phyloP scores from a whole-genome alignment of 202 grass and related monocot genomes.

The Panicum virgatum region DNA sequence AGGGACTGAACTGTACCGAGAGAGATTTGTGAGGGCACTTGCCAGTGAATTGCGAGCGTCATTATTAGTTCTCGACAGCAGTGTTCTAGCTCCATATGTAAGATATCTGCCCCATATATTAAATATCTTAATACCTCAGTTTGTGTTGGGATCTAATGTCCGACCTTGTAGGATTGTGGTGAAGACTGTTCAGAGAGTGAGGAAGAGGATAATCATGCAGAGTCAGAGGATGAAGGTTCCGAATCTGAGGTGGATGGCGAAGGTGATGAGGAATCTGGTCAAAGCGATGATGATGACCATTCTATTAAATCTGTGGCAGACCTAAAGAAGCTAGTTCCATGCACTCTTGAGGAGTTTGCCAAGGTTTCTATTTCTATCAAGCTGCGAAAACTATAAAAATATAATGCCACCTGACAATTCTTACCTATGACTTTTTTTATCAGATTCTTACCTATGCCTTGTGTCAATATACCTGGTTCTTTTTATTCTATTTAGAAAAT shows the following conservation, averaged over 20 bases:
- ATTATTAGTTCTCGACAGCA: slow-evolving; percentile 89
- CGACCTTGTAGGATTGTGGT: slow-evolving; percentile 63
- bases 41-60: slow-evolving; percentile 68
- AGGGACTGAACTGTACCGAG: slow-evolving; percentile 92
- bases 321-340: slow-evolving; percentile 50
- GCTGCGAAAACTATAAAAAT: slow-evolving; percentile 21
- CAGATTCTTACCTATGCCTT: background rate
- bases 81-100: slow-evolving; percentile 86
- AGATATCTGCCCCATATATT: slow-evolving; percentile 15
- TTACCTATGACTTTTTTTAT: background rate
- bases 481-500: slow-evolving; percentile 5
- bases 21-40: slow-evolving; percentile 78
- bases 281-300: slow-evolving; percentile 62
- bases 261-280: slow-evolving; percentile 62
- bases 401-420: background rate
- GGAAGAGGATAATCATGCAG: slow-evolving; percentile 56
- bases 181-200: slow-evolving; percentile 68
- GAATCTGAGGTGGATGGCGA: slow-evolving; percentile 69
- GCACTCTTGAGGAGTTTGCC: slow-evolving; percentile 59
- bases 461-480: background rate
- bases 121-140: background rate
- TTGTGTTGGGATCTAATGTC: slow-evolving; percentile 37
- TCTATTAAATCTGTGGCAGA: slow-evolving; percentile 42
- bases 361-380: slow-evolving; percentile 50
- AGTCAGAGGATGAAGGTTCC: slow-evolving; percentile 67